Evolutionary conservation across 352 stramenopile genomes (phyloP), one percentile per base, ranked within the genome.

Genomic region (Pythium insidiosum): DNA sequence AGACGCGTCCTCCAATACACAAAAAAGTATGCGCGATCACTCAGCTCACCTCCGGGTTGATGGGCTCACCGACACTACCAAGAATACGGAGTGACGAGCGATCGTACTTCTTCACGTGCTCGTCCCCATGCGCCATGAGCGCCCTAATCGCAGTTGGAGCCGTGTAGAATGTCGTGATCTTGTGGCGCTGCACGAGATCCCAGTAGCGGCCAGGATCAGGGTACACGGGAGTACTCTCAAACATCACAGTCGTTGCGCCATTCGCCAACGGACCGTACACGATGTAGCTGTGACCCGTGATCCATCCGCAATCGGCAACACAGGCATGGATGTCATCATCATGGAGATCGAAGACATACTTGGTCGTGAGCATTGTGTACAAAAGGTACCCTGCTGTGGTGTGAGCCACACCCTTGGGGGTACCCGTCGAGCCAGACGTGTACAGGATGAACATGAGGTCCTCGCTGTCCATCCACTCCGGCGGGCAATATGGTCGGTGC

Each of bases 401-500:
- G 57, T 98, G 96, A 2, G 96, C 78, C 15, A 99, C 76, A 34
- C 96, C 95, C 85, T 98, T 96, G 20, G 90, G 94, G 47, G 90
- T 84, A 28, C 96, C 96, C 1, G 96, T 99, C 6, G 88, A 97
- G 23, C 96, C 96, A 6, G 83, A 97, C 22, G 97, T 99, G 69
- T 99, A 99, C 34, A 99, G 66, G 53, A 99, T 96, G 61, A 97
- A 98, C 41, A 98, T 77, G 25, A 95, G 61, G 58, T 98, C 95
- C 61, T 99, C 95, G 5, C 88, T 82, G 66, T 98, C 95, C 90
- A 99, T 98, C 54, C 69, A 81, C 63, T 97, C 95, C 6, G 88
- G 84, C 5, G 95, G 67, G 66, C 95, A 99, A 62, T 98, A 98
- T 10, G 94, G 91, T 16, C 94, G 81, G 63, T 89, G 74, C 38